phyloP scores from a whole-genome alignment of 768 basidiomycete genomes.

The Russula compacta region DNA sequence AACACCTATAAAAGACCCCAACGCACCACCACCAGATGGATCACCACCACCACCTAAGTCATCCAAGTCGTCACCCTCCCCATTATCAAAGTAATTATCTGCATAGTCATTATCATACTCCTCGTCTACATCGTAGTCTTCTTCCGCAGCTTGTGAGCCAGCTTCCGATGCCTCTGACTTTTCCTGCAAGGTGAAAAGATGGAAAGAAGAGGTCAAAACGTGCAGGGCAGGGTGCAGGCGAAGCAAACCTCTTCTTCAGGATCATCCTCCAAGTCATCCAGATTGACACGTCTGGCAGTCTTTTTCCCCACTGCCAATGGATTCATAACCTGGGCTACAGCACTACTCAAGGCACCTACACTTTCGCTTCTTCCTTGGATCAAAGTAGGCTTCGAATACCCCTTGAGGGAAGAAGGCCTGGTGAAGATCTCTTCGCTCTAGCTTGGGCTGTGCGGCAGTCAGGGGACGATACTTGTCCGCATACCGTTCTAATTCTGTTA shows the following conservation, averaged over 20 bases:
- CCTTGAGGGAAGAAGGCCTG: slow-evolving; percentile 70
- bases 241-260: slow-evolving; percentile 9
- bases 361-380: slow-evolving; percentile 59
- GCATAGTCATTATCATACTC: slow-evolving; percentile 90
- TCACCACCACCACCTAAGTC: slow-evolving; percentile 66
- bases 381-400: slow-evolving; percentile 73
- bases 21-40: slow-evolving; percentile 48
- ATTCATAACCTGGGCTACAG: background rate
- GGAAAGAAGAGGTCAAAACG: background rate
- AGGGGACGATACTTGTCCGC: slow-evolving; percentile 77
- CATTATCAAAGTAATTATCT: slow-evolving; percentile 87
- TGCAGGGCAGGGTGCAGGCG: background rate
- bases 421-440: slow-evolving; percentile 64
- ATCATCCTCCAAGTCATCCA: slow-evolving; percentile 18
- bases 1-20: background rate
- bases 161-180: slow-evolving; percentile 63
- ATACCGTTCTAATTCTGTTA: slow-evolving; percentile 64
- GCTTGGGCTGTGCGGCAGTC: slow-evolving; percentile 46
- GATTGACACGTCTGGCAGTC: slow-evolving; percentile 8
- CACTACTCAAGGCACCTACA: slow-evolving; percentile 24
- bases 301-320: slow-evolving; percentile 10
- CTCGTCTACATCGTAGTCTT: slow-evolving; percentile 82
- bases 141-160: slow-evolving; percentile 55
- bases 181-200: slow-evolving; percentile 34
- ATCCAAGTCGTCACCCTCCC: slow-evolving; percentile 74